Conservation (phyloP, 495 filamentous ascomycete genomes). For the Neurospora sp. region DNA sequence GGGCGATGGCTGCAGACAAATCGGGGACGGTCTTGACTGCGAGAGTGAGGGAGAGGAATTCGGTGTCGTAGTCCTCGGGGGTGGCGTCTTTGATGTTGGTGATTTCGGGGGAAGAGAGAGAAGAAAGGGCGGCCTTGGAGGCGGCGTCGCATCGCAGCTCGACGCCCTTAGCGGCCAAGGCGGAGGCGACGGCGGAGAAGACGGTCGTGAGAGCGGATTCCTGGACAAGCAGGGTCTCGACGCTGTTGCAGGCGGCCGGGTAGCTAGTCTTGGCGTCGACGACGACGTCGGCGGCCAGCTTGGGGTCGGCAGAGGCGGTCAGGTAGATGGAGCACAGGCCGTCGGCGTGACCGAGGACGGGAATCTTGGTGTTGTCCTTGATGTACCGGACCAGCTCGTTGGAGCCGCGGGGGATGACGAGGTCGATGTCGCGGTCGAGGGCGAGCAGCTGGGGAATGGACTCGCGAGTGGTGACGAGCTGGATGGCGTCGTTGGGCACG, state of each 20-base stretch:
- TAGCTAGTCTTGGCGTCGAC: slow-evolving; percentile 91
- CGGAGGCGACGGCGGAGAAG: slow-evolving; percentile 60
- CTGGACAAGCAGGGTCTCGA: slow-evolving; percentile 85
- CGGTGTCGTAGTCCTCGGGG: slow-evolving; percentile 62
- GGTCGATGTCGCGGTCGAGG: slow-evolving; percentile 78
- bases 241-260: slow-evolving; percentile 88
- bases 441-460: slow-evolving; percentile 74
- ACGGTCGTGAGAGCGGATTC: slow-evolving; percentile 53
- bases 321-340: slow-evolving; percentile 89
- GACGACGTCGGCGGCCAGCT: slow-evolving; percentile 65
- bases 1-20: slow-evolving; percentile 61
- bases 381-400: slow-evolving; percentile 89
- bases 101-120: slow-evolving; percentile 15
- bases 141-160: slow-evolving; percentile 69
- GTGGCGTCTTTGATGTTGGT: slow-evolving; percentile 48
- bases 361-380: slow-evolving; percentile 84
- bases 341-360: slow-evolving; percentile 93
- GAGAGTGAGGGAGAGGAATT: slow-evolving; percentile 78
- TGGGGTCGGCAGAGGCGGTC: slow-evolving; percentile 61
- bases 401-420: slow-evolving; percentile 87
- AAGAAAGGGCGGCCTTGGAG: slow-evolving; percentile 41
- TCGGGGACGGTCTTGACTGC: slow-evolving; percentile 69
- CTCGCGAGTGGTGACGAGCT: slow-evolving; percentile 86
- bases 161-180: slow-evolving; percentile 66
- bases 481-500: slow-evolving; percentile 78